Conservation (phyloP, 2,329 filamentous ascomycete genomes). For the Fusarium sp. region DNA sequence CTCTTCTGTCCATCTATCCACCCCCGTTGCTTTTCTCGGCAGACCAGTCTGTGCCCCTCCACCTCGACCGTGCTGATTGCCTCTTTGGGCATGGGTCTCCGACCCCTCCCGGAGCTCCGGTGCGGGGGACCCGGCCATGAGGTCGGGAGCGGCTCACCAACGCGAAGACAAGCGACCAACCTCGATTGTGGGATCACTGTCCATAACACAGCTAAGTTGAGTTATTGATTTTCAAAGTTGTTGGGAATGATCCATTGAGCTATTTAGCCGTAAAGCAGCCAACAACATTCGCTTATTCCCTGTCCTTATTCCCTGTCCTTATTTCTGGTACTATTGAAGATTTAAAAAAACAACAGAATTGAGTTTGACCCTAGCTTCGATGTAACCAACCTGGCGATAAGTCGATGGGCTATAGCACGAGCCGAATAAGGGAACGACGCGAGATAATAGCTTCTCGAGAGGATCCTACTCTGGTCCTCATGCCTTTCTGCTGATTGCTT, state of each 20-base stretch:
- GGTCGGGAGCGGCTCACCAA: constrained; percentile 19
- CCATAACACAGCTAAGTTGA: neutral
- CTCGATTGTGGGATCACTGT: neutral
- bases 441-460: neutral
- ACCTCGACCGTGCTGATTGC: constrained; percentile 12
- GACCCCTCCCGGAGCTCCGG: constrained; percentile 21
- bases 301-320: constrained; percentile 4
- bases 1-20: neutral
- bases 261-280: neutral
- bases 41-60: constrained; percentile 10
- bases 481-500: neutral
- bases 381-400: constrained; percentile 1
- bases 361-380: neutral
- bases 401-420: neutral
- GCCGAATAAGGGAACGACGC: neutral
- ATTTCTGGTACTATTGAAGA: constrained; percentile 2
- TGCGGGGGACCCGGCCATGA: constrained; percentile 15
- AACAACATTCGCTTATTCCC: neutral
- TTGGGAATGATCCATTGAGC: neutral
- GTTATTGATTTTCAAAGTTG: neutral
- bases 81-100: constrained; percentile 24
- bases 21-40: neutral
- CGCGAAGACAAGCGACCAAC: neutral
- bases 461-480: neutral
- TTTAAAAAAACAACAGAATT: neutral